Evolutionary conservation across 257 asterid genomes (phyloP), one percentile per base, ranked within the genome.

Genomic region (Mitragyna speciosa): DNA sequence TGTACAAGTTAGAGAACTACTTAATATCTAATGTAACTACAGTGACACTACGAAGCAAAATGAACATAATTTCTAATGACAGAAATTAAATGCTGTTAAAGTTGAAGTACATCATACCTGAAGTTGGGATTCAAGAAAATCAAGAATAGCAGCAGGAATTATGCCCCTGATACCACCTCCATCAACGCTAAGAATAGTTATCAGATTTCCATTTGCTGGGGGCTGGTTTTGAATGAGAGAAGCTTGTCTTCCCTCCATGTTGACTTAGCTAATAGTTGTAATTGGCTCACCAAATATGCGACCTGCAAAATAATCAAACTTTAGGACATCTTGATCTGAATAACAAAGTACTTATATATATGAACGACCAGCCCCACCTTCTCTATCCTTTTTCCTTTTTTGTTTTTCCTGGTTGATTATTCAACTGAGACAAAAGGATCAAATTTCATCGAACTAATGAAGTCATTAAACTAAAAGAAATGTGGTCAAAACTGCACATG

Each of bases 111-210:
- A 70, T 39, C 69, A n/a, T 47, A 90, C 89, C 90, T 90, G 93
- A 54, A 91, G 93, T 72, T 90, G 82, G 52, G 87, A 78, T 83
- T 92, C 94, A 4, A 91, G 93, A 70, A 79, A 87, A 19, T 76
- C 87, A 75, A 92, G 89, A 81, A 90, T 75, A 61, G 83, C 79
- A 63, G 89, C 90, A 0, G 97, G 97, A 76, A 92, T 89, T 75
- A 91, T 87, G 54, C 96, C 96, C 30, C 85, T 81, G 28, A 92
- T 90, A 67, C 93, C 97, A 66, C 97, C 97, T 28, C 97, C 96
- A 65, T 92, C 97, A 16, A 91, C 88, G 83, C 97, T 92, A 20
- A 92, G 89, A 54, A 92, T 75, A 1, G 96, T 92, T 63, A 87
- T 73, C 0, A 86, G 68, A 12, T 61, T 73, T 39, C 94, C 94